These are phyloP conservation scores for Chenopodium suecicum DNA, from an alignment of 148 eudicot genomes.

Conservation along the genomic window DNA sequence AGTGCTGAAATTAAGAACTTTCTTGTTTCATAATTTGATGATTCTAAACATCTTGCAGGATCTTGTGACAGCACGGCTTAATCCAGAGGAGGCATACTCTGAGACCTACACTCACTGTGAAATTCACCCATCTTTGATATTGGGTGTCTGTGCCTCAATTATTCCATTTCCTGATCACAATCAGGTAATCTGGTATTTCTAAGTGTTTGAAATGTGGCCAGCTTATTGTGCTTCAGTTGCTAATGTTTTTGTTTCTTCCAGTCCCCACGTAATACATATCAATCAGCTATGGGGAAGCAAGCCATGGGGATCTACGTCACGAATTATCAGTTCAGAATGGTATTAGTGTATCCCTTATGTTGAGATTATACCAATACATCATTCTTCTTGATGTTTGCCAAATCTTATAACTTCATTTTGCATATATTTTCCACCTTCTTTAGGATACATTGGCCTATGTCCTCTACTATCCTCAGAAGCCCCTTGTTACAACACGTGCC, in stretches of 20 bases:
- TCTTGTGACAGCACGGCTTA: slow-evolving; percentile 73
- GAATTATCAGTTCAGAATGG: slow-evolving; percentile 97
- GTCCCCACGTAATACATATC: slow-evolving; percentile 99
- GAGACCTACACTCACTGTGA: slow-evolving; percentile 98
- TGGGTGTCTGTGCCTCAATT: slow-evolving; percentile 99
- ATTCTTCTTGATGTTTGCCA: not conserved
- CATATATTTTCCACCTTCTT: slow-evolving; percentile 1
- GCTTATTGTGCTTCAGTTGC: slow-evolving; percentile 1
- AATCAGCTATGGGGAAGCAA: slow-evolving; percentile 99
- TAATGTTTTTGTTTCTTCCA: slow-evolving; percentile 35
- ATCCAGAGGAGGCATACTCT: slow-evolving; percentile 88
- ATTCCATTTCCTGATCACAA: slow-evolving; percentile 99
- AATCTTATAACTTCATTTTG: not conserved
- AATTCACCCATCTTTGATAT: slow-evolving; percentile 91
- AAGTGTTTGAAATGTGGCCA: not conserved
- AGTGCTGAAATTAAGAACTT: not conserved
- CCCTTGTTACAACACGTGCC: slow-evolving; percentile 97
- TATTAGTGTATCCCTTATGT: slow-evolving; percentile 23
- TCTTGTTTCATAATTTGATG: not conserved
- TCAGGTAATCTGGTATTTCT: slow-evolving; percentile 47
- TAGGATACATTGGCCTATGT: slow-evolving; percentile 99
- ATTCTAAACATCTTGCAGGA: slow-evolving; percentile 46
- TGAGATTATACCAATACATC: not conserved
- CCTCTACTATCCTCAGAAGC: slow-evolving; percentile 96
- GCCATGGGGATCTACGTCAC: slow-evolving; percentile 99